Evolutionary conservation across 495 filamentous ascomycete species (phyloP).

Genomic region (Echria macrotheca): DNA sequence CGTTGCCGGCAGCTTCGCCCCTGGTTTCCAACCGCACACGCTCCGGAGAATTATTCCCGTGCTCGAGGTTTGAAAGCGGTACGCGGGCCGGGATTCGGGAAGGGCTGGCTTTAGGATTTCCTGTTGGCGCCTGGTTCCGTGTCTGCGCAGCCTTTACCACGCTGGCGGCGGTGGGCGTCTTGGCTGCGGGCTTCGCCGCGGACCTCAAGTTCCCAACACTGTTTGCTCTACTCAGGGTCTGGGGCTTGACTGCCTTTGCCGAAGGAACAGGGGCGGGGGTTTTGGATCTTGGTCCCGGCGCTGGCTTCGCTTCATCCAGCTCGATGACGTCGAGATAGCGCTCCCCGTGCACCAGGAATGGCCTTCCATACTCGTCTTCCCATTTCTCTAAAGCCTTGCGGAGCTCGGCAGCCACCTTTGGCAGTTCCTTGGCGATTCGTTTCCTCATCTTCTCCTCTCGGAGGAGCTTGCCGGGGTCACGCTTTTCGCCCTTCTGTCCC

Average conservation of each 20-base stretch:
- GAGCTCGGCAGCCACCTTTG: slow-evolving; percentile 80
- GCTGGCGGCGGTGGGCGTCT: slow-evolving; percentile 55
- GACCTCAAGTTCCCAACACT: slow-evolving; percentile 35
- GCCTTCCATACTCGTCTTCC: slow-evolving; percentile 90
- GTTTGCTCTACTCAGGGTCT: slow-evolving; percentile 34
- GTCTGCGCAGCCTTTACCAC: slow-evolving; percentile 26
- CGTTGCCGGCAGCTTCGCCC: slow-evolving; percentile 18
- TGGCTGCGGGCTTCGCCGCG: slow-evolving; percentile 52
- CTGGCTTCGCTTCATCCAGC: slow-evolving; percentile 55
- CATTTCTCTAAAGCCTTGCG: slow-evolving; percentile 76
- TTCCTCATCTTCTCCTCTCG: slow-evolving; percentile 98
- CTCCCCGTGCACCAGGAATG: slow-evolving; percentile 88
- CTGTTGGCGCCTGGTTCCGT: slow-evolving; percentile 12
- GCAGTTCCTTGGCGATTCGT: slow-evolving; percentile 88
- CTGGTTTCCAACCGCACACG: slow-evolving; percentile 50
- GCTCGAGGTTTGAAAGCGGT: slow-evolving; percentile 72
- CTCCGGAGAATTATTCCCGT: slow-evolving; percentile 80
- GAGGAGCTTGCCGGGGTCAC: slow-evolving; percentile 90
- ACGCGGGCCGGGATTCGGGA: slow-evolving; percentile 78
- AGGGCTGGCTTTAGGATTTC: slow-evolving; percentile 49
- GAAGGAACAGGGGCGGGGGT: slow-evolving; percentile 63
- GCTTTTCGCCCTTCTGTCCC: slow-evolving; percentile 80
- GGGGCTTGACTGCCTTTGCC: slow-evolving; percentile 36
- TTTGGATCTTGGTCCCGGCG: slow-evolving; percentile 65
- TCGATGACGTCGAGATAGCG: slow-evolving; percentile 78